phyloP scores from a whole-genome alignment of 805 yeast genomes.

The Brettanomyces naardenensis region DNA sequence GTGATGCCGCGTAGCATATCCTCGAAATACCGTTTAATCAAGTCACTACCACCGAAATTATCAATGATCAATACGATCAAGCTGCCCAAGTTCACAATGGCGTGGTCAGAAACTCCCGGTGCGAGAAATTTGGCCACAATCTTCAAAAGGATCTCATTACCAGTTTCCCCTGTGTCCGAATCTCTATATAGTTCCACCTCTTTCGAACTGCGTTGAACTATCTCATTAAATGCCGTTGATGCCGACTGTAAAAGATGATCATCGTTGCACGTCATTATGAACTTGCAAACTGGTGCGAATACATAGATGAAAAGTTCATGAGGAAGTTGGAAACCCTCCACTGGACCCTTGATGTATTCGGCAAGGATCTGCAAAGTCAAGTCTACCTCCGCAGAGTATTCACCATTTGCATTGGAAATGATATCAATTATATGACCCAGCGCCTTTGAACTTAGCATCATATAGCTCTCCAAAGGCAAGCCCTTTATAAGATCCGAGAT shows the following conservation, averaged over 20 bases:
- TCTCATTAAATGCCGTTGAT: constrained; percentile 61
- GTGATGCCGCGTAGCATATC: constrained; percentile 73
- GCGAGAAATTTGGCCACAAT: constrained; percentile 64
- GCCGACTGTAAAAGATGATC: constrained; percentile 72
- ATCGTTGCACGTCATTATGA: constrained; percentile 46
- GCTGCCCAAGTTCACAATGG: constrained; percentile 72
- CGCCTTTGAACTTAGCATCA: constrained; percentile 39
- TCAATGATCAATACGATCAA: constrained; percentile 22
- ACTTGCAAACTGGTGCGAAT: constrained; percentile 34
- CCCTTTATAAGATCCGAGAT: constrained; percentile 49
- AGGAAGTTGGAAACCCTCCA: constrained; percentile 12
- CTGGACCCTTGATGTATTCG: constrained; percentile 40
- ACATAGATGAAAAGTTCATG: constrained; percentile 30
- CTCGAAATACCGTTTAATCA: constrained; percentile 34
- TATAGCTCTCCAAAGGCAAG: constrained; percentile 37
- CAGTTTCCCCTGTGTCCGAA: constrained; percentile 32
- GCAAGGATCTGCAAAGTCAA: constrained; percentile 51
- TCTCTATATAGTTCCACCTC: constrained; percentile 26
- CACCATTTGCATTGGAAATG: constrained; percentile 29
- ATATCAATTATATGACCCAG: constrained; percentile 43
- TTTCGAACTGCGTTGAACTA: constrained; percentile 37
- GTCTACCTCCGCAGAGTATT: constrained; percentile 53
- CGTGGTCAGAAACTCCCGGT: constrained; percentile 68
- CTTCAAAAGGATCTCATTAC: constrained; percentile 49
- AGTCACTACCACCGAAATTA: constrained; percentile 26